Evolutionary conservation across 345 rosid species (phyloP).

Genomic region (Eutrema yunnanense): DNA sequence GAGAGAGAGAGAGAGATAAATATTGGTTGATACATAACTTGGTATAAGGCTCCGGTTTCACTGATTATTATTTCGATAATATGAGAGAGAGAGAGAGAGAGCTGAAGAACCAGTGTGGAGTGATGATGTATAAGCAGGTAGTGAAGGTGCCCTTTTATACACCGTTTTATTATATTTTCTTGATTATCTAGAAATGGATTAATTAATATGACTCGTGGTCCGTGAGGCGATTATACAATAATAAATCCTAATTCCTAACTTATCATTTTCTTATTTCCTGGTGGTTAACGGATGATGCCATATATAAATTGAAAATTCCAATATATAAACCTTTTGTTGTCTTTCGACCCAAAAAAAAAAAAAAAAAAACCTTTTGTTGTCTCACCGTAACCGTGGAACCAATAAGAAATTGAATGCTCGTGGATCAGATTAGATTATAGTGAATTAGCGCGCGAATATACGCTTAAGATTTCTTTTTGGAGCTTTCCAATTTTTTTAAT

Average conservation of each 20-base stretch:
- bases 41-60: no score
- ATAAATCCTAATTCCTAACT: no score
- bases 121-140: background rate
- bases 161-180: background rate
- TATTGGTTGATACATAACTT: no score
- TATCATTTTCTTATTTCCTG: no score
- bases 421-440: background rate
- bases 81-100: background rate
- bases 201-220: background rate
- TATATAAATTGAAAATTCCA: background rate
- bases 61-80: no score
- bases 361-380: background rate
- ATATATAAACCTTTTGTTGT: background rate
- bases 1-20: background rate
- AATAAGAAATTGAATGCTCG: background rate
- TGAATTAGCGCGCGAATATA: background rate
- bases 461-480: background rate
- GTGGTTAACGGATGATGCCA: background rate
- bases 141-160: constrained; percentile 1
- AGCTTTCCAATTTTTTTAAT: background rate
- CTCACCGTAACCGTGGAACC: background rate
- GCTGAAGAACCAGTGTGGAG: background rate
- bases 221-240: no score
- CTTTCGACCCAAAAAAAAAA: no score
- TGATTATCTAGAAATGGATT: background rate